Conservation (phyloP, 129 eudicot genomes). For the Solidago caesia region DNA sequence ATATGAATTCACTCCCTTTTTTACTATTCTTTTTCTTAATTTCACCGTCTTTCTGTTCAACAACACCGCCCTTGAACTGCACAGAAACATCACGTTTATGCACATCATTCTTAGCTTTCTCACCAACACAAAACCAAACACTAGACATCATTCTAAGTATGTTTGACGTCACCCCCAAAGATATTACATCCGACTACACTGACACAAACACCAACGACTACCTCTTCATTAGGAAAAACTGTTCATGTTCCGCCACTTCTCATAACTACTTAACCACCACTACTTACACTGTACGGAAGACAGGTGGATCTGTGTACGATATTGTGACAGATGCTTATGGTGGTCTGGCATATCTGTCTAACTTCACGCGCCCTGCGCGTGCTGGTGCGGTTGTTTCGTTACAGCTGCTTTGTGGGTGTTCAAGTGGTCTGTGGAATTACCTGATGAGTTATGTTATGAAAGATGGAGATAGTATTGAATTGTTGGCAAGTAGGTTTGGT, state of each 20-base stretch:
- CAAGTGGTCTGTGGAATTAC: constrained; percentile 92
- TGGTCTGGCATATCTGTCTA: constrained; percentile 65
- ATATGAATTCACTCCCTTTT: constrained; percentile 27
- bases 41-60: constrained; percentile 18
- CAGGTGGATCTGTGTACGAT: constrained; percentile 65
- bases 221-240: constrained; percentile 67
- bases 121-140: constrained; percentile 54
- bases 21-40: constrained; percentile 10
- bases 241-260: constrained; percentile 55
- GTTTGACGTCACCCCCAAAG: constrained; percentile 78
- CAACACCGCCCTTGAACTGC: constrained; percentile 67
- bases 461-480: constrained; percentile 77
- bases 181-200: constrained; percentile 66
- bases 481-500: constrained; percentile 88
- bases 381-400: constrained; percentile 78
- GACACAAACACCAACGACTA: constrained; percentile 50
- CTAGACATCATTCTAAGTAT: constrained; percentile 71
- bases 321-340: constrained; percentile 61
- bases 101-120: constrained; percentile 78
- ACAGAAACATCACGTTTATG: constrained; percentile 71
- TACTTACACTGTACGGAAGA: constrained; percentile 65
- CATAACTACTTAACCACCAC: constrained; percentile 61
- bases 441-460: constrained; percentile 91
- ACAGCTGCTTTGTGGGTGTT: constrained; percentile 87
- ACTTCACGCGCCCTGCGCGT: constrained; percentile 55